Base-by-base conservation (phyloP, 2,329 filamentous ascomycete species). In the Neopestalotiopsis sp. region DNA sequence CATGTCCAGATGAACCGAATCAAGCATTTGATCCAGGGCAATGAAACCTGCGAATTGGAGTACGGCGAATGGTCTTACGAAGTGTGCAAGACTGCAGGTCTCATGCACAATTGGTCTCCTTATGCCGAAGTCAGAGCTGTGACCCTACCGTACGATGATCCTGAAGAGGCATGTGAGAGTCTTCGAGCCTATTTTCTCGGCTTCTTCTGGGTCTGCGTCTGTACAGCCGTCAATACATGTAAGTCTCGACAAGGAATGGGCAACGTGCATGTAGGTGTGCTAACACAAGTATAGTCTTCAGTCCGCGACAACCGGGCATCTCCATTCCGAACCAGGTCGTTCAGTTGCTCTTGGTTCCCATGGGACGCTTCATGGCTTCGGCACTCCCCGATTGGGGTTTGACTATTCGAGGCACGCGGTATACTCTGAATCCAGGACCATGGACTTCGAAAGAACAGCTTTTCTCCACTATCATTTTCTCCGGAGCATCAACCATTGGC, bases 381-480 rank as follows among this genome's bases (percentile, higher is more conserved):
- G 67, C 77, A 40, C 72, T 82, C 59, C 79, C 81, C 2, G 80
- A 80, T 71, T 73, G 70, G 17, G 72, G 76, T 4, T 79, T 83
- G 24, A 79, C 74, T 0, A 71, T 81, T 7, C 78, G 82, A 56
- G 84, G 85, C 9, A 73, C 80, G 28, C 80, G 82, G n/a, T 84
- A 86, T 73, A 84, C 81, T 5, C 80, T 88, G 12, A 89, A 89
- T 73, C 87, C 87, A 0, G 87, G 87, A 0, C 84, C 84, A 1
- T 89, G 89, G 73, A 86, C 84, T 66, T 84, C 85, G 74, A 89
- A 89, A 78, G 87, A 89, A 76, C 87, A 89, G 73, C 82, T 86
- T 79, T 76, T 88, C 65, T 84, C 88, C 66, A 81, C 84, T 24
- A 87, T 88, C 75, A 88, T 88, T 85, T 87, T 89, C 68, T 90